These are phyloP conservation scores for Phytophthora aleatoria DNA, from an alignment of 352 stramenopile genomes.

Conservation along the genomic window DNA sequence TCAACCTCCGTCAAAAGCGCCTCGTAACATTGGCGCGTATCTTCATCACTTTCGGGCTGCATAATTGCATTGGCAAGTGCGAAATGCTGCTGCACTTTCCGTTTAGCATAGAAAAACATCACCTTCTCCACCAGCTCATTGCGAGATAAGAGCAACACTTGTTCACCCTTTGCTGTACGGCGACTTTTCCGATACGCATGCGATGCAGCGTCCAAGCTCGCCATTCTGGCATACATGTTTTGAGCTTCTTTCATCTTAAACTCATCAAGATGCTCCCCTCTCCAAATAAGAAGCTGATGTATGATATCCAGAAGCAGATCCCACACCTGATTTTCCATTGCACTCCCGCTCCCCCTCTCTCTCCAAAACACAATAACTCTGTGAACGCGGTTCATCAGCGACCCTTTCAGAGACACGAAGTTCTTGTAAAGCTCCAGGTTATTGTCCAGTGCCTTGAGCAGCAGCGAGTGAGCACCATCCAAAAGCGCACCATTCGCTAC, in stretches of 20 bases:
- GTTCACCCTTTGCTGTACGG: constrained; percentile 19
- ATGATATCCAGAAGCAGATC: constrained; percentile 49
- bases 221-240: constrained; percentile 57
- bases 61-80: constrained; percentile 56
- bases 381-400: constrained; percentile 47
- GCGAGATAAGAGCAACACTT: constrained; percentile 49
- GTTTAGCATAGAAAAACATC: constrained; percentile 62
- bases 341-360: constrained; percentile 40
- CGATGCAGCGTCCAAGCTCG: constrained; percentile 56
- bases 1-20: constrained; percentile 53
- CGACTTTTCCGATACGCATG: constrained; percentile 40
- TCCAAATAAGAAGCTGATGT: constrained; percentile 57
- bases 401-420: constrained; percentile 47
- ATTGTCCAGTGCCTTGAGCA: constrained; percentile 36
- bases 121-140: constrained; percentile 76
- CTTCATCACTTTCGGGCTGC: constrained; percentile 17
- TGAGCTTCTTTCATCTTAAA: constrained; percentile 55
- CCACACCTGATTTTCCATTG: constrained; percentile 68
- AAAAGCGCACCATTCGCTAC: constrained; percentile 34
- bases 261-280: constrained; percentile 49
- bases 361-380: constrained; percentile 59
- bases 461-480: constrained; percentile 44
- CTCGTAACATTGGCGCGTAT: constrained; percentile 43
- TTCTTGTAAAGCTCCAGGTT: constrained; percentile 41
- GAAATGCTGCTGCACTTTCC: constrained; percentile 70